Conservation (phyloP, 1,284 basidiomycete genomes). For the Sanghuangporus baumii region DNA sequence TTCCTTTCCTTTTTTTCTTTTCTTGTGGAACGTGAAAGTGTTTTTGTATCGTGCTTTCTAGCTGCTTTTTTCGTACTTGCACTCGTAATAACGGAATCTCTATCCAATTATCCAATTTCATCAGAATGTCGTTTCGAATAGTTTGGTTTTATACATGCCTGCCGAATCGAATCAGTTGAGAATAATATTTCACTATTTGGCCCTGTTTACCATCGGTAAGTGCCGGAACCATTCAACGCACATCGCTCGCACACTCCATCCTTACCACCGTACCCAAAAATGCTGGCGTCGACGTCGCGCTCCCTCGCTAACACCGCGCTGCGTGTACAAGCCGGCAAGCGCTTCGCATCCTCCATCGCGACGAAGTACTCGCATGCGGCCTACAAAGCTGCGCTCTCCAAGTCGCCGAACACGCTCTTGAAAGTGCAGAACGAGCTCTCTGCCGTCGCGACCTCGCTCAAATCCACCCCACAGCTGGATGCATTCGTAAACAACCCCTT, state of each 20-base stretch:
- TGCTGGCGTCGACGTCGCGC: constrained; percentile 17
- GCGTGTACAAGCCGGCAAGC: constrained; percentile 25
- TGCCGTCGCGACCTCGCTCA: constrained; percentile 62
- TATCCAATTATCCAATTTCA: too few relatives aligned
- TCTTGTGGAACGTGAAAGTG: background rate
- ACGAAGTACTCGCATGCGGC: constrained; percentile 94
- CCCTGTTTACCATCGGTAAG: background rate
- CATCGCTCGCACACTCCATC: background rate
- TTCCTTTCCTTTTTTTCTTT: background rate
- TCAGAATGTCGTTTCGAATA: background rate
- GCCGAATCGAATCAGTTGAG: too few relatives aligned
- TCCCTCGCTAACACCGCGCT: constrained; percentile 3
- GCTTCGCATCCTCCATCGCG: constrained; percentile 67
- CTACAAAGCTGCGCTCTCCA: constrained; percentile 86
- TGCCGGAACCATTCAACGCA: background rate
- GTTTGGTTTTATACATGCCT: background rate
- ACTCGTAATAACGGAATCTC: background rate
- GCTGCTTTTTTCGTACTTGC: background rate
- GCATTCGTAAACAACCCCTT: constrained; percentile 86
- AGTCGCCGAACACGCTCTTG: constrained; percentile 73
- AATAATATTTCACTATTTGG: background rate
- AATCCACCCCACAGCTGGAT: constrained; percentile 56
- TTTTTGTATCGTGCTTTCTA: background rate
- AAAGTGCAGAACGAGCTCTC: constrained; percentile 83
- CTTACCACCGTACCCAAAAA: constrained; percentile 3